Evolutionary conservation across 306 rosid genomes (phyloP).

Genomic region (Glycyrrhiza uralensis): DNA sequence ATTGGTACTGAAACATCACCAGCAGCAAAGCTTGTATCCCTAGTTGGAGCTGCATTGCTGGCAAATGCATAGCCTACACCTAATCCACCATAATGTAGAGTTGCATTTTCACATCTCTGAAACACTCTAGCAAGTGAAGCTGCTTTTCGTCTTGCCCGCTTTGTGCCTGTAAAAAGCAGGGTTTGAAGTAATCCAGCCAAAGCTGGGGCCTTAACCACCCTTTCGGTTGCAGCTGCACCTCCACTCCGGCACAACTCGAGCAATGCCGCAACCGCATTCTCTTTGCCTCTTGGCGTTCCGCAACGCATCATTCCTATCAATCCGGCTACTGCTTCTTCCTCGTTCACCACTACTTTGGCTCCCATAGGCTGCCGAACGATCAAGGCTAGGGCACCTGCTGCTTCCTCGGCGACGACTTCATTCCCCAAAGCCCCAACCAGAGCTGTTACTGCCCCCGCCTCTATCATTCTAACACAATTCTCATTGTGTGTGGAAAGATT

Average conservation of each 20-base stretch:
- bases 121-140: slow-evolving; percentile 94
- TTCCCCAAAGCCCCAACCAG: slow-evolving; percentile 68
- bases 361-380: slow-evolving; percentile 74
- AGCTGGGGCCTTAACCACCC: slow-evolving; percentile 76
- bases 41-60: slow-evolving; percentile 58
- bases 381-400: slow-evolving; percentile 85
- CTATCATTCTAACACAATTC: slow-evolving; percentile 71
- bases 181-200: slow-evolving; percentile 84
- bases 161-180: slow-evolving; percentile 81
- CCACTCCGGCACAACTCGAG: slow-evolving; percentile 94
- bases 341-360: slow-evolving; percentile 65
- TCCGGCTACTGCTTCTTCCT: slow-evolving; percentile 72
- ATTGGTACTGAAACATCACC: slow-evolving; percentile 77
- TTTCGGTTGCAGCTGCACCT: slow-evolving; percentile 73
- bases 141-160: slow-evolving; percentile 92
- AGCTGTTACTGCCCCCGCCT: slow-evolving; percentile 74
- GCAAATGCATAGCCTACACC: slow-evolving; percentile 77
- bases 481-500: slow-evolving; percentile 84
- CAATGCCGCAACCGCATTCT: slow-evolving; percentile 94
- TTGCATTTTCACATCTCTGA: slow-evolving; percentile 64
- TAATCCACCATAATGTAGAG: slow-evolving; percentile 73
- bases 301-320: slow-evolving; percentile 83
- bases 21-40: slow-evolving; percentile 64
- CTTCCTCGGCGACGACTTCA: slow-evolving; percentile 91
- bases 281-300: slow-evolving; percentile 90